phyloP scores from a whole-genome alignment of 108 stramenopile species.

The Conticribra weissflogii region DNA sequence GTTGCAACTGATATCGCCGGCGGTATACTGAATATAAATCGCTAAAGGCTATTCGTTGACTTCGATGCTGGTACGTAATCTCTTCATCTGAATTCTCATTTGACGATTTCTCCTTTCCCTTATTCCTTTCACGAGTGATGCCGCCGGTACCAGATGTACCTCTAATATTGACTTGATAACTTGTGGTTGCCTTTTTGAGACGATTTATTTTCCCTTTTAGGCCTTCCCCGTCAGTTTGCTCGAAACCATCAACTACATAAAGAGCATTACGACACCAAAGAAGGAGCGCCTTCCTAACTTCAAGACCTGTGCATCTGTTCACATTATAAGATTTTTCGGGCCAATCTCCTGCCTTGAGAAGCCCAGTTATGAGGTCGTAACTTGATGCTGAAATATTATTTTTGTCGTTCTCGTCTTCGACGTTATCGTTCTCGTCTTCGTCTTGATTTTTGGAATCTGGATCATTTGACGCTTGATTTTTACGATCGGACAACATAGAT shows the following conservation, averaged over 20 bases:
- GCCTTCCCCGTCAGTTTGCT: constrained; percentile 82
- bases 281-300: constrained; percentile 83
- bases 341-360: constrained; percentile 85
- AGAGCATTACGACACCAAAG: constrained; percentile 82
- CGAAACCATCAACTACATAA: constrained; percentile 90
- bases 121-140: constrained; percentile 36
- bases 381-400: constrained; percentile 62
- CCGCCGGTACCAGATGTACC: constrained; percentile 1
- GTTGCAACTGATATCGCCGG: constrained; percentile 92
- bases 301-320: constrained; percentile 85
- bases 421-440: constrained; percentile 23
- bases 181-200: constrained; percentile 77
- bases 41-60: constrained; percentile 79
- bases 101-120: constrained; percentile 48
- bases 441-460: constrained; percentile 30
- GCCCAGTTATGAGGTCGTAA: constrained; percentile 85
- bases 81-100: constrained; percentile 57
- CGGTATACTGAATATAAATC: constrained; percentile 87
- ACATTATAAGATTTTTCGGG: constrained; percentile 90
- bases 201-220: constrained; percentile 82
- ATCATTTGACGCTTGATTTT: constrained; percentile 7
- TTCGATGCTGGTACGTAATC: constrained; percentile 84
- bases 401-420: constrained; percentile 47
- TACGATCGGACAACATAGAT: constrained; percentile 23
- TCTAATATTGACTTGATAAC: constrained; percentile 78